A percentile compares a stretch with the other conserved stretches of the same genome.
These are phyloP conservation scores for Trichosanthes truncata DNA, from an alignment of 306 rosid species.

Conservation along the genomic window DNA sequence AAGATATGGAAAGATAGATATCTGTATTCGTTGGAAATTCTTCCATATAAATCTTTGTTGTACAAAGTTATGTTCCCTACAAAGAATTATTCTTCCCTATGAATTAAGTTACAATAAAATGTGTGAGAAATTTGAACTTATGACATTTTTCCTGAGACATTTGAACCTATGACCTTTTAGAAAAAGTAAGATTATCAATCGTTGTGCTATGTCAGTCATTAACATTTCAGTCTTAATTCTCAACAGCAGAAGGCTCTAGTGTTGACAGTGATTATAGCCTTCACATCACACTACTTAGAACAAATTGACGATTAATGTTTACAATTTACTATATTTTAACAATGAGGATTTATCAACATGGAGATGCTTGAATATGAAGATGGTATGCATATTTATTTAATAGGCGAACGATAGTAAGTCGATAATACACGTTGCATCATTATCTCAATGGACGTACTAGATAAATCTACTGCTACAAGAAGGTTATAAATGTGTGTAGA, in stretches of 20 bases:
- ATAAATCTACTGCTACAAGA: slow-evolving; percentile 1
- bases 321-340: neutral
- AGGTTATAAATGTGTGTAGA: neutral
- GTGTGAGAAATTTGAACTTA: no score
- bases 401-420: neutral
- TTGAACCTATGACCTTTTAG: no score
- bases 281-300: neutral
- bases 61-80: no score
- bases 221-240: neutral
- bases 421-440: neutral
- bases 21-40: no score
- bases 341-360: neutral
- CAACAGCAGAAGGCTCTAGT: neutral
- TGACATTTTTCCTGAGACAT: no score
- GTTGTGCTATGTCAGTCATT: no score
- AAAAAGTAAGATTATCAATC: no score
- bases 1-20: no score
- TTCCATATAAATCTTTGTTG: no score
- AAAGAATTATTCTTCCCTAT: no score
- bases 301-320: neutral
- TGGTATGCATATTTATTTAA: neutral
- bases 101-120: no score
- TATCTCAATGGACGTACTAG: neutral
- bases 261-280: neutral
- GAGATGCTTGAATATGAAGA: neutral